These are phyloP conservation scores for Fagus crenata DNA, from an alignment of 306 rosid genomes.

Conservation along the genomic window DNA sequence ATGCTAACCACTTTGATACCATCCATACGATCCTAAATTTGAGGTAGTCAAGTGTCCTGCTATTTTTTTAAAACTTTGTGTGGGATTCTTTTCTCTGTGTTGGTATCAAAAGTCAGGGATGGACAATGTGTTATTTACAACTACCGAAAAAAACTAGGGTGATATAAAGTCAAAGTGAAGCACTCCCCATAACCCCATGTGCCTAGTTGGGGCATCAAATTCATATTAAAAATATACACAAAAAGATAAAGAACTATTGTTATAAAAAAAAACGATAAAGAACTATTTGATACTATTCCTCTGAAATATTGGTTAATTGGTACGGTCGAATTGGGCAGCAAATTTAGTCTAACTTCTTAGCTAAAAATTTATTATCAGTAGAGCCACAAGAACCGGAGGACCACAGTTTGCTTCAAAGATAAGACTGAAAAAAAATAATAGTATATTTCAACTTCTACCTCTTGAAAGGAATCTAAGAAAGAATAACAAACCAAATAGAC, in stretches of 20 bases:
- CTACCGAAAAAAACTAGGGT: background rate
- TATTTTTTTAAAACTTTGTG: background rate
- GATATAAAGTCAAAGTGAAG: background rate
- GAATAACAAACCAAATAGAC: background rate
- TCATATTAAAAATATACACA: background rate
- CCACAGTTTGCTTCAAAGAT: background rate
- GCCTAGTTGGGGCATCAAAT: background rate
- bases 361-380: too few species aligned
- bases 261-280: too few species aligned
- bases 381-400: background rate
- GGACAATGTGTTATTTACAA: background rate
- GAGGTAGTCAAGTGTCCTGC: constrained; percentile 2
- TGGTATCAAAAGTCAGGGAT: constrained; percentile 8
- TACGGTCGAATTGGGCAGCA: background rate
- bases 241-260: background rate
- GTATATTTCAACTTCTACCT: background rate
- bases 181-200: constrained; percentile 9
- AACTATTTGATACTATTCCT: background rate
- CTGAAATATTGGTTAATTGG: background rate
- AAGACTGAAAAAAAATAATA: too few species aligned
- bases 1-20: constrained; percentile 11
- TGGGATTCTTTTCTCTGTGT: background rate
- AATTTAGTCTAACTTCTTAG: background rate
- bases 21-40: constrained; percentile 6
- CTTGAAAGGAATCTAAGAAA: background rate